Conservation (phyloP, 2,329 filamentous ascomycete genomes). For the Fusarium papillatum region DNA sequence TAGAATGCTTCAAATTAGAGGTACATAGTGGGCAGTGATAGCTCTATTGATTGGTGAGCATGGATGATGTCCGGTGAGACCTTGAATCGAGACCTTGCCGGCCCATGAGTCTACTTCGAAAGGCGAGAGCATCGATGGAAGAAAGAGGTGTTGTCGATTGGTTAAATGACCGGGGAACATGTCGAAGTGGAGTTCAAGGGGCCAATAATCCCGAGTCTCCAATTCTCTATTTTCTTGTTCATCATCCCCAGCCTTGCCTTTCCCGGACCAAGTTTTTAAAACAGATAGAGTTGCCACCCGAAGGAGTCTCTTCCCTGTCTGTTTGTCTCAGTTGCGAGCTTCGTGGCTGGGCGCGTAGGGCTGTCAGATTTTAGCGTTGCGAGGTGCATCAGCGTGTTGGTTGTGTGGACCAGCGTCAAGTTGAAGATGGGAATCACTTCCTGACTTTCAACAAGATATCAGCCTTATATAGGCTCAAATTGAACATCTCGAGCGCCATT, state of each 20-base stretch:
- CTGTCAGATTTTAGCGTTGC: constrained; percentile 7
- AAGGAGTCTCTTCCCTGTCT: not conserved
- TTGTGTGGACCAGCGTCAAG: not conserved
- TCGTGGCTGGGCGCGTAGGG: not conserved
- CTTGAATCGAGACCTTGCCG: too few species aligned
- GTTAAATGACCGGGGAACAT: too few species aligned
- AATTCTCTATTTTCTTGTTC: not conserved
- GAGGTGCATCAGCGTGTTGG: not conserved
- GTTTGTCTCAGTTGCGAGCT: not conserved
- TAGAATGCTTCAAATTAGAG: too few species aligned
- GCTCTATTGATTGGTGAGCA: too few species aligned
- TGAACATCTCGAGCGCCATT: rapidly evolving
- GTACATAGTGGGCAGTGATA: too few species aligned
- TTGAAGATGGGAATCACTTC: not conserved
- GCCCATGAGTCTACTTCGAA: too few species aligned
- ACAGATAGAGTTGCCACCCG: not conserved
- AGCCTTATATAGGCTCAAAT: not conserved
- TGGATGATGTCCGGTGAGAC: too few species aligned
- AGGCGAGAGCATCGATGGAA: too few species aligned
- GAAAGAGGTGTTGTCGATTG: too few species aligned
- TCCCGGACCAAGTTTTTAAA: not conserved
- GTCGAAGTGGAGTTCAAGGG: too few species aligned
- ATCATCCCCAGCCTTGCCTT: not conserved
- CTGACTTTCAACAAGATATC: not conserved
- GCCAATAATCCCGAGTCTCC: too few species aligned